A percentile compares a stretch with the other conserved stretches of the same genome.
Evolutionary conservation across 805 yeast genomes (phyloP).

Genomic region (Hanseniaspora lindneri): DNA sequence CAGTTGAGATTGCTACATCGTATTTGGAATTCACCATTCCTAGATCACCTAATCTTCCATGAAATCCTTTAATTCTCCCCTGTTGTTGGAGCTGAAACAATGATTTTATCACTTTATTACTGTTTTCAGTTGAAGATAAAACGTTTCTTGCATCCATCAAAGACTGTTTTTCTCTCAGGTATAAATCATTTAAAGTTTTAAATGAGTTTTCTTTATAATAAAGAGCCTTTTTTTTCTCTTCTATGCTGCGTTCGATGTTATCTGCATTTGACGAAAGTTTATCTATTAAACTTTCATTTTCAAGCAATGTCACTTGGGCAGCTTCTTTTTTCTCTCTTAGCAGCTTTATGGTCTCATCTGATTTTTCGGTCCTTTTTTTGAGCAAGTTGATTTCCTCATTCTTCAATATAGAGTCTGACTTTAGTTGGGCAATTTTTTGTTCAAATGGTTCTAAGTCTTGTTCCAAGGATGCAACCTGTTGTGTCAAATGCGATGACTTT

Average conservation of each 20-base stretch:
- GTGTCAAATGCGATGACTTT: conserved; percentile 59
- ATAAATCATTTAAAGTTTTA: conserved; percentile 40
- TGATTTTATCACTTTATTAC: conserved; percentile 59
- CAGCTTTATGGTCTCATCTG: conserved; percentile 35
- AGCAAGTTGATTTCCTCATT: conserved; percentile 54
- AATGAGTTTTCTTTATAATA: conserved; percentile 43
- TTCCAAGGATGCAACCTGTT: conserved; percentile 52
- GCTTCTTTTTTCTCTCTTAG: conserved; percentile 31
- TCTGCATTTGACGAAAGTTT: conserved; percentile 38
- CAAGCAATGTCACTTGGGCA: conserved; percentile 36
- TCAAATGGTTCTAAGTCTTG: conserved; percentile 73
- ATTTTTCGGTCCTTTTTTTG: conserved; percentile 32
- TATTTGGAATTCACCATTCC: conserved; percentile 83
- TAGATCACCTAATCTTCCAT: conserved; percentile 83
- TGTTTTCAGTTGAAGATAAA: conserved; percentile 47
- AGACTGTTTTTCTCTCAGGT: conserved; percentile 49
- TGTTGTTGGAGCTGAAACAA: conserved; percentile 57
- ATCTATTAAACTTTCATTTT: conserved; percentile 35
- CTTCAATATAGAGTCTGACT: conserved; percentile 52
- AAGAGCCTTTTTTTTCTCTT: conserved; percentile 49
- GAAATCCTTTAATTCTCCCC: conserved; percentile 74
- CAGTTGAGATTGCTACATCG: conserved; percentile 91
- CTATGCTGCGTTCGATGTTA: conserved; percentile 39
- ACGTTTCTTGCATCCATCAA: conserved; percentile 56
- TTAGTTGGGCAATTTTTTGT: conserved; percentile 49